phyloP scores from a whole-genome alignment of 495 filamentous ascomycete genomes.

The Neurospora discreta region DNA sequence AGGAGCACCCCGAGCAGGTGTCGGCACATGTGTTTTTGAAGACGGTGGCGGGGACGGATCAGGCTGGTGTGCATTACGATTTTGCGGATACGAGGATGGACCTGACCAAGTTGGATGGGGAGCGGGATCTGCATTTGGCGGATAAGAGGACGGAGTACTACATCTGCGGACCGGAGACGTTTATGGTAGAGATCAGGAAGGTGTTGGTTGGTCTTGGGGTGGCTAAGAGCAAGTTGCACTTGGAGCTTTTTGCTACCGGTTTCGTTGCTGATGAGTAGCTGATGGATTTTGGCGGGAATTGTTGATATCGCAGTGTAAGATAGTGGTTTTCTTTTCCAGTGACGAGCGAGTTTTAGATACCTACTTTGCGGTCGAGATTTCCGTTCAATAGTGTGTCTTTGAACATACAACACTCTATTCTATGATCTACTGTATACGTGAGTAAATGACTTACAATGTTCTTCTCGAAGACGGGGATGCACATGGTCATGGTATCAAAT shows the following conservation, averaged over 20 bases:
- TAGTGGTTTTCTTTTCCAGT: not conserved
- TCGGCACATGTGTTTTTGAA: constrained; percentile 31
- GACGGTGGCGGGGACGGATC: constrained; percentile 31
- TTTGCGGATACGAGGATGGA: constrained; percentile 41
- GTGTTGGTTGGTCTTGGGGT: constrained; percentile 43
- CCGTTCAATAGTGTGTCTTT: not conserved
- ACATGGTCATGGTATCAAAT: not conserved
- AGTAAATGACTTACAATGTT: not conserved
- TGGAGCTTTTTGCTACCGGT: constrained; percentile 61
- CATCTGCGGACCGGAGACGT: constrained; percentile 53
- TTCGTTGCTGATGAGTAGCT: constrained; percentile 17
- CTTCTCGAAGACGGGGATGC: not conserved
- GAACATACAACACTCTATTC: not conserved
- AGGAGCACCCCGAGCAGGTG: constrained; percentile 28
- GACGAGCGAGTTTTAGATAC: not conserved
- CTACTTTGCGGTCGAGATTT: not conserved
- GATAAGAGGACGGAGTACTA: constrained; percentile 48
- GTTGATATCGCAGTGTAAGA: not conserved
- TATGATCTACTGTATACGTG: not conserved
- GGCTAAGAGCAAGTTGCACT: constrained; percentile 39
- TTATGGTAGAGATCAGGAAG: constrained; percentile 49
- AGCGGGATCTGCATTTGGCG: constrained; percentile 43
- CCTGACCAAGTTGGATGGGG: constrained; percentile 36
- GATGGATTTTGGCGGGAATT: not conserved
- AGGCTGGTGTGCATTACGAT: constrained; percentile 43